Percentiles rank a stretch among this genome's conserved stretches.
These are phyloP conservation scores for Pichia cabralensis DNA, from an alignment of 805 yeast species.

Conservation along the genomic window DNA sequence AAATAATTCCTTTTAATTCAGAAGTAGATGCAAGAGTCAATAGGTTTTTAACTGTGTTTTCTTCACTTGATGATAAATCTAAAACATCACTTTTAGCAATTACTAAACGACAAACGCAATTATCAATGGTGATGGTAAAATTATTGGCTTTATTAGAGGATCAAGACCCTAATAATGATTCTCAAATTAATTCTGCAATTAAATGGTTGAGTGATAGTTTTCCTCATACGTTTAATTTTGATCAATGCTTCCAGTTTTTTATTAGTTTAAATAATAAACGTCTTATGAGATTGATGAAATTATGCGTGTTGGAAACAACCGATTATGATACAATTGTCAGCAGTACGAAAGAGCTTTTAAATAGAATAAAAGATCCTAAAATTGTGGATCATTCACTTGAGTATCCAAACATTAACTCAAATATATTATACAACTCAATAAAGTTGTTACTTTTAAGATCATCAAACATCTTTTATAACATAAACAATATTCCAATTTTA, in stretches of 20 bases:
- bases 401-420: conserved; percentile 29
- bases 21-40: conserved; percentile 35
- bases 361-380: conserved; percentile 44
- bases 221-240: conserved; percentile 40
- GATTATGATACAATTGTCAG: conserved; percentile 51
- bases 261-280: conserved; percentile 49
- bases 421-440: conserved; percentile 42
- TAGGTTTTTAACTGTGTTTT: conserved; percentile 41
- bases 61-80: conserved; percentile 45
- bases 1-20: conserved; percentile 45
- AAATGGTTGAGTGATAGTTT: conserved; percentile 52
- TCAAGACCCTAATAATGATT: conserved; percentile 22
- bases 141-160: conserved; percentile 39
- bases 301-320: conserved; percentile 42
- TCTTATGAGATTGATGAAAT: conserved; percentile 42
- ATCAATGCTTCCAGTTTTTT: conserved; percentile 42
- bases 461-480: conserved; percentile 52
- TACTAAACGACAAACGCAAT: conserved; percentile 55
- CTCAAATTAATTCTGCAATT: conserved; percentile 40
- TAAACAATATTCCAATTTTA: conserved; percentile 48
- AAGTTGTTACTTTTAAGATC: conserved; percentile 53
- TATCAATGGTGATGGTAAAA: conserved; percentile 40
- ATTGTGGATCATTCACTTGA: conserved; percentile 15
- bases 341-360: conserved; percentile 53
- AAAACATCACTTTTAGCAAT: conserved; percentile 59